Conservation (phyloP, 306 rosid species). For the Cicer yamashitae region DNA sequence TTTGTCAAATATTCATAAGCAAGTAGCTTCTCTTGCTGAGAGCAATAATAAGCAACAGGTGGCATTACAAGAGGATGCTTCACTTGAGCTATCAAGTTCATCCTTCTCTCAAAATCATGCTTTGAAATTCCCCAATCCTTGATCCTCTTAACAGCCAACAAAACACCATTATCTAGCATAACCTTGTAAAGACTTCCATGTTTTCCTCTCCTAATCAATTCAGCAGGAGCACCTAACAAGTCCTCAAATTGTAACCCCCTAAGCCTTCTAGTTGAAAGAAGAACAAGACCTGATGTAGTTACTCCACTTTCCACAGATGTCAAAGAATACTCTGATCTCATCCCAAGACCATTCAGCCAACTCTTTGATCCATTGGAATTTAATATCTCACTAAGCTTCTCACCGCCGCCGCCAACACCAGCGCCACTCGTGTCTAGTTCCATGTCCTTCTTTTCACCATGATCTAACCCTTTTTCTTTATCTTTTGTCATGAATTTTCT, state of each 20-base stretch:
- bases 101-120: slow-evolving; percentile 58
- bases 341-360: slow-evolving; percentile 29
- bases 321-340: slow-evolving; percentile 58
- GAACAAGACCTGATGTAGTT: slow-evolving; percentile 51
- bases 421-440: slow-evolving; percentile 31
- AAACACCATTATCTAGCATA: slow-evolving; percentile 56
- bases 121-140: slow-evolving; percentile 65
- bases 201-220: slow-evolving; percentile 69
- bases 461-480: slow-evolving; percentile 34
- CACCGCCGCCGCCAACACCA: background rate
- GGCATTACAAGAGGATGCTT: slow-evolving; percentile 62
- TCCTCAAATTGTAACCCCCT: slow-evolving; percentile 63
- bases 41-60: slow-evolving; percentile 71
- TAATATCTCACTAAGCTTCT: slow-evolving; percentile 47
- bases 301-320: slow-evolving; percentile 60
- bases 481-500: slow-evolving; percentile 32
- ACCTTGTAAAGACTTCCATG: slow-evolving; percentile 79
- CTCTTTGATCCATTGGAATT: slow-evolving; percentile 47
- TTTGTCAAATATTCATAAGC: slow-evolving; percentile 69
- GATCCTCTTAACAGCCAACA: slow-evolving; percentile 78
- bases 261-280: slow-evolving; percentile 51
- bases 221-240: slow-evolving; percentile 76
- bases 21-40: slow-evolving; percentile 77
- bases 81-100: slow-evolving; percentile 54
- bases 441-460: slow-evolving; percentile 39